Percentiles rank a stretch among this genome's conserved stretches.
These are phyloP conservation scores for Pleodorina starrii DNA, from an alignment of 139 green algal genomes.

Conservation along the genomic window DNA sequence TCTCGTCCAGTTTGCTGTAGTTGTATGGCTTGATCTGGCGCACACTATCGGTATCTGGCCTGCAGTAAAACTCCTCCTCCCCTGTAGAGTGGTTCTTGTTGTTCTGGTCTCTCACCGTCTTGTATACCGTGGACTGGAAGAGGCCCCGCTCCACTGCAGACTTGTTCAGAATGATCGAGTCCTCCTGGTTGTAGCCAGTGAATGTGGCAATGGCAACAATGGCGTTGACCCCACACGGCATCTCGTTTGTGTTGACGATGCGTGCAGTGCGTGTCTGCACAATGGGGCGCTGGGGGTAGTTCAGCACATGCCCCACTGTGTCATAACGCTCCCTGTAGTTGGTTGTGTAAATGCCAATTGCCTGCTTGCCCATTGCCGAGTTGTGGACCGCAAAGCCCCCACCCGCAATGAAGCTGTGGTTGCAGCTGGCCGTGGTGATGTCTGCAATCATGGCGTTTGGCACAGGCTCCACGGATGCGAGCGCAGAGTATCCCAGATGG, in stretches of 20 bases:
- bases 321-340: constrained; percentile 68
- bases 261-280: constrained; percentile 5
- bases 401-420: too few relatives aligned
- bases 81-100: constrained; percentile 44
- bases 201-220: constrained; percentile 79
- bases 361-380: constrained; percentile 66
- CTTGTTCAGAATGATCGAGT: constrained; percentile 74
- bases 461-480: too few relatives aligned
- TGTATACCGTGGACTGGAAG: constrained; percentile 71
- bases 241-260: background rate
- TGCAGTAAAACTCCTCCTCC: constrained; percentile 70
- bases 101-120: constrained; percentile 61
- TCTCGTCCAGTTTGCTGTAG: constrained; percentile 77
- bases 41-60: constrained; percentile 36
- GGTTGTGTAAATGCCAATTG: constrained; percentile 78
- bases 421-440: too few relatives aligned
- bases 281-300: constrained; percentile 65
- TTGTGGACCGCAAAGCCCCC: too few relatives aligned
- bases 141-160: constrained; percentile 73
- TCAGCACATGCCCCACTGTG: constrained; percentile 56
- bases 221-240: constrained; percentile 61
- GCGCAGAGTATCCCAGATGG: too few relatives aligned
- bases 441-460: too few relatives aligned
- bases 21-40: constrained; percentile 55
- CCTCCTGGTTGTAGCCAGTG: constrained; percentile 83